Base-by-base conservation (phyloP, 176 grass and related monocot species). In the Aegilops speltoides region DNA sequence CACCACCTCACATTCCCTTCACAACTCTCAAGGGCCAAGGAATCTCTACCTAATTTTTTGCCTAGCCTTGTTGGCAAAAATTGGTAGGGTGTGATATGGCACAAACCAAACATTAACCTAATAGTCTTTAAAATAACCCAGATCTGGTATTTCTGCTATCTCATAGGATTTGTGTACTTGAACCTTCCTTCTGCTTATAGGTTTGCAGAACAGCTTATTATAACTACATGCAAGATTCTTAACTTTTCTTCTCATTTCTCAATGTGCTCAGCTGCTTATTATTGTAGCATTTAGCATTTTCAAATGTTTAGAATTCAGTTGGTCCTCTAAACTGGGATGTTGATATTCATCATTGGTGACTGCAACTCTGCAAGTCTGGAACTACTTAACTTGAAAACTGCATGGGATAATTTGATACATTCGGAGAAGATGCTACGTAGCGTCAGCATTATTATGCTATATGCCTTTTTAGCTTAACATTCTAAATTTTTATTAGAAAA, bases 401-500 rank as follows among this genome's bases (percentile, higher is more conserved):
- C 50, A 83, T 62, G 19, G 26, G 26, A 52, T 71, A 59, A 40
- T 83, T 16, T 76, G 20, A 64, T 46, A 65, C 64, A 52, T 85
- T 62, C 7, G 14, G 41, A 77, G 16, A 77, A 84, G 33, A 84
- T 64, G 25, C 6, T 84, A 40, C 3, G 19, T 64, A 46, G 23
- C 24, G 17, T 50, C 38, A 65, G 20, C 57, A 84, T 45, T 83
- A 72, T 43, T 62, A 28, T 32, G 23, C 52, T 45, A 61, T 75
- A 15, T 77, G 60, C 48, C 64, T 32, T 86, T 86, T 79, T 79
- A 22, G 29, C 22, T 65, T 14, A 54, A 0, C 29, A 4, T 64
- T 79, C 48, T 64, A 57, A 57, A 73, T 75, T 77, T 50, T 84
- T 36, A 82, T 62, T 85, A 98, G 96, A 98, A 77, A 95, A 95